A percentile compares a stretch with the other conserved stretches of the same genome.
Conservation (phyloP, 768 basidiomycete genomes). For the Glaciozyma martinii region DNA sequence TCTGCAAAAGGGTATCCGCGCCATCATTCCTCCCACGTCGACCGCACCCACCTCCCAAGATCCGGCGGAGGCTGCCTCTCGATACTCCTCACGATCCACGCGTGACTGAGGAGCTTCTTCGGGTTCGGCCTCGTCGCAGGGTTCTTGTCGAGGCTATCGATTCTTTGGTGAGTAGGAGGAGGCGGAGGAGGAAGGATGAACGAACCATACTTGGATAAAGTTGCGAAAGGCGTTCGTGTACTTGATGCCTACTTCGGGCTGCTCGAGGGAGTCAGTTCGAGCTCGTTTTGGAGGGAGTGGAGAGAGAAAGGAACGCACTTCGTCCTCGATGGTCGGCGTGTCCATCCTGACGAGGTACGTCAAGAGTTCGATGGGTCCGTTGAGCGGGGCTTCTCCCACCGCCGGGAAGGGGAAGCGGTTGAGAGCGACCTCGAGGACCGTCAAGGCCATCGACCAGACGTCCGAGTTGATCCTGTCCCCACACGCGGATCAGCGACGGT, state of each 20-base stretch:
- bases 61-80: neutral
- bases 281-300: too few relatives aligned
- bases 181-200: neutral
- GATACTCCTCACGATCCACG: neutral
- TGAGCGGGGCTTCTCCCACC: slow-evolving; percentile 52
- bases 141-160: slow-evolving; percentile 22
- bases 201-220: slow-evolving; percentile 33
- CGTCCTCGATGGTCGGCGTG: slow-evolving; percentile 40
- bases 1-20: neutral
- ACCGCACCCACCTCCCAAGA: neutral
- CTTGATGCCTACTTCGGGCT: slow-evolving; percentile 30
- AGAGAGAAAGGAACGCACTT: neutral
- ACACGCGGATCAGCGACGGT: neutral
- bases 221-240: slow-evolving; percentile 35
- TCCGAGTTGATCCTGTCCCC: slow-evolving; percentile 53
- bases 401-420: slow-evolving; percentile 88
- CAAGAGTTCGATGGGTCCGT: slow-evolving; percentile 83
- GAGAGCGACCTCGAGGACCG: slow-evolving; percentile 83
- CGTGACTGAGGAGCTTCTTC: slow-evolving; percentile 3
- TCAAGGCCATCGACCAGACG: slow-evolving; percentile 96
- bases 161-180: neutral
- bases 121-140: slow-evolving; percentile 20
- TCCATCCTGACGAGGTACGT: slow-evolving; percentile 77
- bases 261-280: slow-evolving; percentile 16
- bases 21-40: neutral